Percentiles rank a stretch among this genome's conserved stretches.
Conservation (phyloP, 2,329 filamentous ascomycete genomes). For the Xylaria sp. region DNA sequence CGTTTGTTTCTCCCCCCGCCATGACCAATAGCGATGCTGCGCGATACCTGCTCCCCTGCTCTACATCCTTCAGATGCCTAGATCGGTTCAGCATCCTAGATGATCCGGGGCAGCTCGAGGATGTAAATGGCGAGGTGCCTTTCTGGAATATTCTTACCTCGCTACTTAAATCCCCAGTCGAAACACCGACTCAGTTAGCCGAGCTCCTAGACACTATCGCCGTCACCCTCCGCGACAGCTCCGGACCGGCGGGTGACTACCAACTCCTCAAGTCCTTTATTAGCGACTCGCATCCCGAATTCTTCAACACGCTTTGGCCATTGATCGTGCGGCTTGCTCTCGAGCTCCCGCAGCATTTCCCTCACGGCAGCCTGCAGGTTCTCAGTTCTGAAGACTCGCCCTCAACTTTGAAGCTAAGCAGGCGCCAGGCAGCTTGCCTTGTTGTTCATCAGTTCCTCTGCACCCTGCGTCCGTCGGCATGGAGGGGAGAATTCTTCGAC, state of each 20-base stretch:
- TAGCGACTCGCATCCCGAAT: neutral
- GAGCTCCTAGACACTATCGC: slow-evolving; percentile 16
- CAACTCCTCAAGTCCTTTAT: slow-evolving; percentile 2
- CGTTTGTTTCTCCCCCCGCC: neutral
- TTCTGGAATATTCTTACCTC: slow-evolving; percentile 9
- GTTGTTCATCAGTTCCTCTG: slow-evolving; percentile 16
- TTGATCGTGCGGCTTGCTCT: slow-evolving; percentile 12
- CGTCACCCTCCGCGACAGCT: slow-evolving; percentile 7
- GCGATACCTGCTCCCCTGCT: slow-evolving; percentile 13
- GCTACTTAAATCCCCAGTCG: neutral
- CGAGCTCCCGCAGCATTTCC: slow-evolving; percentile 12
- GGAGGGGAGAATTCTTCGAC: slow-evolving; percentile 16
- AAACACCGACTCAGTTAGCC: neutral
- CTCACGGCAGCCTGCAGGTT: neutral
- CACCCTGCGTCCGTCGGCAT: neutral
- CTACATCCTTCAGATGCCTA: slow-evolving; percentile 6
- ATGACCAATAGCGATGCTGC: neutral
- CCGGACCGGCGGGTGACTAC: slow-evolving; percentile 10
- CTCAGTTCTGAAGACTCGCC: neutral
- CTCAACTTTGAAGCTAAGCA: slow-evolving; percentile 6
- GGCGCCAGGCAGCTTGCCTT: slow-evolving; percentile 4
- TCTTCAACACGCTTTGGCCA: slow-evolving; percentile 9
- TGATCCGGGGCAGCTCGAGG: neutral
- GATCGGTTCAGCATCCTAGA: slow-evolving; percentile 20
- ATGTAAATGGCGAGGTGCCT: neutral